These are phyloP conservation scores for Pseudocercospora fijiensis DNA, from an alignment of 2,329 filamentous ascomycete genomes.

Conservation along the genomic window DNA sequence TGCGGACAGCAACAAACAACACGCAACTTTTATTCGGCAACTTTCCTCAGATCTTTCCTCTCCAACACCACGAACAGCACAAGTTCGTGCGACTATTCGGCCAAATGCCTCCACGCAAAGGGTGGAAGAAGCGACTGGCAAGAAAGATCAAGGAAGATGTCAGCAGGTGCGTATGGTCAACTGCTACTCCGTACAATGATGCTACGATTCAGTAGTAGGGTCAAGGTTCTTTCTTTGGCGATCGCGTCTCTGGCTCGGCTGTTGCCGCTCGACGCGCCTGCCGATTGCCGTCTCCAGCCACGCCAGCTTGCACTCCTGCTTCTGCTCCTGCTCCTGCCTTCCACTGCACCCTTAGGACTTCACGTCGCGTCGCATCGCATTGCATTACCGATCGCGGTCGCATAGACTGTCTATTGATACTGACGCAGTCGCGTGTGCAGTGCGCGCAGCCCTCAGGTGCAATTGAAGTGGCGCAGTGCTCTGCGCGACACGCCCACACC, in stretches of 20 bases:
- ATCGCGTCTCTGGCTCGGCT: not conserved
- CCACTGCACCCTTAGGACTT: not conserved
- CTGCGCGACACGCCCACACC: not conserved
- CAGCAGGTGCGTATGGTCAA: conserved; percentile 4
- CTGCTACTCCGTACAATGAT: too few relatives aligned
- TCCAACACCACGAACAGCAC: conserved; percentile 2
- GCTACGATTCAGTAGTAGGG: too few relatives aligned
- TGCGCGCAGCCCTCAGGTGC: not conserved
- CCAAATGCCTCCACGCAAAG: conserved; percentile 13
- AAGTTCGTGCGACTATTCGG: not conserved
- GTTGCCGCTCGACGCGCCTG: conserved; percentile 1
- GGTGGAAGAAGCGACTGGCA: not conserved
- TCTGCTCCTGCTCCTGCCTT: not conserved
- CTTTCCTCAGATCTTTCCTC: not conserved
- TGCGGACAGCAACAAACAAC: conserved; percentile 6
- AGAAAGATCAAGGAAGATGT: not conserved
- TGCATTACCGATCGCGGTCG: conserved; percentile 33
- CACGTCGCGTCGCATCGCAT: not conserved
- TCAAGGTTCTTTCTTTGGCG: too few relatives aligned
- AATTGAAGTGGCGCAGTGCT: not conserved
- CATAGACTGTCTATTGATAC: not conserved
- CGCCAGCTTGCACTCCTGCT: not conserved
- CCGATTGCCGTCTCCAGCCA: not conserved
- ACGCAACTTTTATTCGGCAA: conserved; percentile 9
- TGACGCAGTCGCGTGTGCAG: not conserved